Conservation (phyloP, 768 basidiomycete genomes). For the Russula compacta region DNA sequence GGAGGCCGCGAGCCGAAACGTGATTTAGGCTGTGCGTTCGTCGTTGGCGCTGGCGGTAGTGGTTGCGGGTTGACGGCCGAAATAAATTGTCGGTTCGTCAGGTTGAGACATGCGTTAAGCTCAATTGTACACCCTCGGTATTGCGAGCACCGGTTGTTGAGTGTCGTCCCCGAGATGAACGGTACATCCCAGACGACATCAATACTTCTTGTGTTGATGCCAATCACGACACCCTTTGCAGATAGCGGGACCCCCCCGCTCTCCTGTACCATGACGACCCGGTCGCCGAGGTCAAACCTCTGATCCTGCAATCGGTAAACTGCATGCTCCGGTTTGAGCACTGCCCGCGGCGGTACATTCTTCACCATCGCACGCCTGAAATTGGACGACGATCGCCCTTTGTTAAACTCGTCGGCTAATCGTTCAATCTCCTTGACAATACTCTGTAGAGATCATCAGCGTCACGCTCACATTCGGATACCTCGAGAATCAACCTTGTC, state of each 20-base stretch:
- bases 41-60: conserved; percentile 24
- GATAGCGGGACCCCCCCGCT: conserved; percentile 86
- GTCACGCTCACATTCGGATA: not conserved
- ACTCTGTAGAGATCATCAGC: conserved; percentile 37
- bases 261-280: conserved; percentile 94
- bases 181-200: conserved; percentile 95
- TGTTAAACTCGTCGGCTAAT: conserved; percentile 59
- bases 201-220: conserved; percentile 77
- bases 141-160: conserved; percentile 85
- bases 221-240: conserved; percentile 90
- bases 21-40: conserved; percentile 51
- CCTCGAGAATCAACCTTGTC: conserved; percentile 49
- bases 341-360: conserved; percentile 84
- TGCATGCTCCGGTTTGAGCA: conserved; percentile 88
- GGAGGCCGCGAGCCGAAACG: conserved; percentile 57
- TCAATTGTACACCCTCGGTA: conserved; percentile 88
- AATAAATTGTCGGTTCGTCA: conserved; percentile 79
- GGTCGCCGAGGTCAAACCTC: conserved; percentile 78
- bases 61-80: conserved; percentile 60
- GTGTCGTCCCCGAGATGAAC: conserved; percentile 86
- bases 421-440: conserved; percentile 74
- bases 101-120: conserved; percentile 82
- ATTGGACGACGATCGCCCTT: conserved; percentile 45
- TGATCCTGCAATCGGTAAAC: conserved; percentile 87
- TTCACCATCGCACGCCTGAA: conserved; percentile 94